Conservation (phyloP, 208 protist species). For the Trypanosoma cruzi region DNA sequence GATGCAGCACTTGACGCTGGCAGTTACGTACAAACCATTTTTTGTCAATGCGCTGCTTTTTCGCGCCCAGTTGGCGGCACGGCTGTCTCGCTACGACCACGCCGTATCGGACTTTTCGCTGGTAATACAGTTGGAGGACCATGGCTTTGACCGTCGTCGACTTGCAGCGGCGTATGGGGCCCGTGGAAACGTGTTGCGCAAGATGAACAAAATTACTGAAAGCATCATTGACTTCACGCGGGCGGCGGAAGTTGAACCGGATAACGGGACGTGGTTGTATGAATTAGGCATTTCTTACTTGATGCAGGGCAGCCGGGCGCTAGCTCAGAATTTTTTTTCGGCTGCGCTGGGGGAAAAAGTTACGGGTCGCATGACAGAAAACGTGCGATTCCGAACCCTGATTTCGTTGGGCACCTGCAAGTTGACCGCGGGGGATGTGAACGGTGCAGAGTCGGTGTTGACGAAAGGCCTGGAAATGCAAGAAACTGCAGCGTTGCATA, state of each 20-base stretch:
- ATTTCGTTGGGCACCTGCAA: conserved; percentile 37
- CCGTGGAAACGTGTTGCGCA: conserved; percentile 53
- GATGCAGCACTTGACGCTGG: conserved; percentile 38
- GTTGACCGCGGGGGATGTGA: conserved; percentile 19
- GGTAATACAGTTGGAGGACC: conserved; percentile 72
- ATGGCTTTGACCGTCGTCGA: conserved; percentile 41
- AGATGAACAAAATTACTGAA: conserved; percentile 50
- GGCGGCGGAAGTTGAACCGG: conserved; percentile 73
- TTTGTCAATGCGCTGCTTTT: conserved; percentile 52
- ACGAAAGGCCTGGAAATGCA: conserved; percentile 63
- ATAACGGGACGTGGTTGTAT: conserved; percentile 85
- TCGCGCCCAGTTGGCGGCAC: conserved; percentile 41
- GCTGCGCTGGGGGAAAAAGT: conserved; percentile 51
- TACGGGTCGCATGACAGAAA: conserved; percentile 38
- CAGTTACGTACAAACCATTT: conserved; percentile 51
- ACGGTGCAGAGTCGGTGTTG: conserved; percentile 33
- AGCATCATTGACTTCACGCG: conserved; percentile 64
- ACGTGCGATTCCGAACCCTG: conserved; percentile 28
- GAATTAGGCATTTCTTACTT: conserved; percentile 69
- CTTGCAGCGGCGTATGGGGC: conserved; percentile 62
- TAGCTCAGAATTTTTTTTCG: conserved; percentile 54
- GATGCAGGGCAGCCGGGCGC: conserved; percentile 31
- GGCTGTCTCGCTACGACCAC: conserved; percentile 32
- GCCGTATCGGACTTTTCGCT: conserved; percentile 70
- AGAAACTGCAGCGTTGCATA: conserved; percentile 57